A percentile compares a stretch with the other conserved stretches of the same genome.
These are phyloP conservation scores for Blastocystis sp. DNA, from an alignment of 352 stramenopile species.

Conservation along the genomic window DNA sequence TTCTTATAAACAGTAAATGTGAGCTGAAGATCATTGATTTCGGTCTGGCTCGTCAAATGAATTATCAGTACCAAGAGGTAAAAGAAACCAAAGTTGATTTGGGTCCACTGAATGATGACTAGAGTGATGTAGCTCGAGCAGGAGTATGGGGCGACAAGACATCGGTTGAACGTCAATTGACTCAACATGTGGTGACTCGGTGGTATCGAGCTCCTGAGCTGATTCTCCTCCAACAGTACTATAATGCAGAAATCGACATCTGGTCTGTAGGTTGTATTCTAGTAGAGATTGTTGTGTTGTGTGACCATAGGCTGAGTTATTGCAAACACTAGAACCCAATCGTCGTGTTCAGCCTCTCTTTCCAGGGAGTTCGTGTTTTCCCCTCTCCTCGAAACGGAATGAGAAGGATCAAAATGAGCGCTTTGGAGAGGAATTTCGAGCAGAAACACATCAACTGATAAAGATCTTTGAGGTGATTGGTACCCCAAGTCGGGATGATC, in stretches of 20 bases:
- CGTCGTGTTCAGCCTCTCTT: slow-evolving; percentile 42
- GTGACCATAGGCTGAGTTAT: slow-evolving; percentile 26
- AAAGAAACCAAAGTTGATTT: background rate
- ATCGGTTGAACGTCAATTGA: slow-evolving; percentile 73
- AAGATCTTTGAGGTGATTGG: slow-evolving; percentile 72
- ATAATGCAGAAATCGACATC: slow-evolving; percentile 95
- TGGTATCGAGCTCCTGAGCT: slow-evolving; percentile 87
- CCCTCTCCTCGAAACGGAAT: slow-evolving; percentile 31
- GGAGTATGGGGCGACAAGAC: slow-evolving; percentile 66
- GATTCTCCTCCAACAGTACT: slow-evolving; percentile 82
- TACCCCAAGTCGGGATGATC: slow-evolving; percentile 57
- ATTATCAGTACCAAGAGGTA: slow-evolving; percentile 35
- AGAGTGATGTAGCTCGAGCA: slow-evolving; percentile 35
- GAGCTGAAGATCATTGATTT: slow-evolving; percentile 96
- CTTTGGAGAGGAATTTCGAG: slow-evolving; percentile 59
- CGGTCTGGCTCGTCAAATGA: slow-evolving; percentile 84
- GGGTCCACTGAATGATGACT: too few species aligned
- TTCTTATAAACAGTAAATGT: slow-evolving; percentile 95
- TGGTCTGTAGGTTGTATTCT: slow-evolving; percentile 98
- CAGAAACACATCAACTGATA: slow-evolving; percentile 69
- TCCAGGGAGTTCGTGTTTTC: slow-evolving; percentile 68
- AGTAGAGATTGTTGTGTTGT: slow-evolving; percentile 72
- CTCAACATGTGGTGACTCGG: slow-evolving; percentile 84
- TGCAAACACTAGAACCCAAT: slow-evolving; percentile 62
- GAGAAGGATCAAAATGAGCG: slow-evolving; percentile 56